Evolutionary conservation across 2,329 filamentous ascomycete species (phyloP), one percentile per base, ranked within the genome.

Genomic region (Neonectria ditissima): DNA sequence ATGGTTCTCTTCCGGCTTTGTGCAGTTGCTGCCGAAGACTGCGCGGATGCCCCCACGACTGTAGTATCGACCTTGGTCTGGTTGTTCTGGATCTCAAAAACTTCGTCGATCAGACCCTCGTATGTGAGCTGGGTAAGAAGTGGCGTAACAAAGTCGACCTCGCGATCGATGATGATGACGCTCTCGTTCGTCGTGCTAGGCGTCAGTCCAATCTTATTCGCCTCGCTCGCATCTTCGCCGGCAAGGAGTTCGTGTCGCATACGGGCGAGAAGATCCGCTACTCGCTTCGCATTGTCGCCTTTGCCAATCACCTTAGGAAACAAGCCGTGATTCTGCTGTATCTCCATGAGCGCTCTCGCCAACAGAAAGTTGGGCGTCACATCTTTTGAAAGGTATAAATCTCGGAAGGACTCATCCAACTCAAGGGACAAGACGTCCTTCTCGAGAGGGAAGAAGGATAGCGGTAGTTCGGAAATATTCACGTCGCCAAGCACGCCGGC

Each of bases 251-350:
- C 96, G 75, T 94, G 94, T 68, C 95, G 91, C 93, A 97, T 97
- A 32, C 94, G 92, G 50, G 92, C 85, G 9, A 99, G 86, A 11
- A 97, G 84, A 75, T 98, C 94, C 47, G 94, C 92, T 2, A 99
- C 87, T 53, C 90, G 89, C 75, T 95, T 94, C 37, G 94, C 95
- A 77, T 97, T 94, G 71, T 99, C 94, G 20, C 96, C 96, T 80
- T 99, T 98, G 28, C 96, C 96, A 50, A 97, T 90, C 63, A 99
- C 96, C 14, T 95, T 89, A 26, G 96, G 97, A 70, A 99, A 98
- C 13, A 99, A 87, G 3, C 96, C 97, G 80, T 97, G 91, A 71
- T 91, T 91, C 75, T 93, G 91, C 77, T 99, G 96, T 65, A 99
- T 89, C 34, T 91, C 89, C 96, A 99, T 99, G 68, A 99, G 84